Evolutionary conservation across 345 rosid genomes (phyloP).

Genomic region (Pistacia vera): DNA sequence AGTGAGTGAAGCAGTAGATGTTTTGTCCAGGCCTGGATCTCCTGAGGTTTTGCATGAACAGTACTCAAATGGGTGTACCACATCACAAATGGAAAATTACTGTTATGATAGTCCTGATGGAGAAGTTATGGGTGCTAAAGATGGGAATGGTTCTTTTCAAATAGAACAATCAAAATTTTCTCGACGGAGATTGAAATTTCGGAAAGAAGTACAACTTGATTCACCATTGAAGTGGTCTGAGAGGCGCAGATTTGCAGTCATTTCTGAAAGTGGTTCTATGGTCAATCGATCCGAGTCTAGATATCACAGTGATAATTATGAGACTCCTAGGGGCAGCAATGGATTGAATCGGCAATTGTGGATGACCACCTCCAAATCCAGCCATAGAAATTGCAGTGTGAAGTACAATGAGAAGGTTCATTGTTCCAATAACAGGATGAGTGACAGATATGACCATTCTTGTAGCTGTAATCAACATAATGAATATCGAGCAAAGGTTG

Average conservation of each 20-base stretch:
- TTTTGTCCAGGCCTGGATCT: conserved; percentile 54
- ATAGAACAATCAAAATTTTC: conserved; percentile 53
- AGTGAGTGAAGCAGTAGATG: conserved; percentile 42
- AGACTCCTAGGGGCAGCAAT: conserved; percentile 52
- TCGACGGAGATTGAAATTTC: conserved; percentile 51
- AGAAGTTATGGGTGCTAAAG: conserved; percentile 43
- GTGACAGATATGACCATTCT: conserved; percentile 65
- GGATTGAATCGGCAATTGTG: conserved; percentile 55
- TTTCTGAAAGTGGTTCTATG: conserved; percentile 49
- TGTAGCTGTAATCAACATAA: conserved; percentile 63
- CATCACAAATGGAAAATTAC: conserved; percentile 40
- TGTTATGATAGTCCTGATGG: conserved; percentile 45
- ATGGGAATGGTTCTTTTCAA: conserved; percentile 49
- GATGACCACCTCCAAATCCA: conserved; percentile 49
- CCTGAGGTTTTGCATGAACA: conserved; percentile 50
- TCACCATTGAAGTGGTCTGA: conserved; percentile 63
- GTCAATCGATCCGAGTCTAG: conserved; percentile 56
- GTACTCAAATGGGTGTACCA: conserved; percentile 33
- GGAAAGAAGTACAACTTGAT: conserved; percentile 58
- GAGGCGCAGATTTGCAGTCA: conserved; percentile 43
- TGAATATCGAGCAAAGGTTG: conserved; percentile 63
- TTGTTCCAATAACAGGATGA: conserved; percentile 42
- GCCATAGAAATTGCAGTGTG: conserved; percentile 44
- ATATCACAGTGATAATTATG: conserved; percentile 51
- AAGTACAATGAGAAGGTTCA: conserved; percentile 65